phyloP scores from a whole-genome alignment of 805 yeast species.

The Blastobotrys parvus region DNA sequence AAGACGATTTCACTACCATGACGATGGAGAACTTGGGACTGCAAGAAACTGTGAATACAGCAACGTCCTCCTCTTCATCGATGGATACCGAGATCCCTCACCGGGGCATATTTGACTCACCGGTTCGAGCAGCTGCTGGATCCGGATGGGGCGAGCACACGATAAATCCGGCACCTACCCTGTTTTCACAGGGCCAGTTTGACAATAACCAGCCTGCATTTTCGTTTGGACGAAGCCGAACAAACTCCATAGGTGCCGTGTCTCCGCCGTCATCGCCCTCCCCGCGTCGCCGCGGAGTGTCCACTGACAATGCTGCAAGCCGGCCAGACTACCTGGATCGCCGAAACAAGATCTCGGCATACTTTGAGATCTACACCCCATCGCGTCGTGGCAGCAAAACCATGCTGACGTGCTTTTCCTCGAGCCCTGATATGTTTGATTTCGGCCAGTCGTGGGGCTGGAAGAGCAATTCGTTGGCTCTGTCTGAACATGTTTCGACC shows the following conservation, averaged over 20 bases:
- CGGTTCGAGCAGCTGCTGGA: too few species aligned
- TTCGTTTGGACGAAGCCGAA: neutral
- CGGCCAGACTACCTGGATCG: slow-evolving; percentile 35
- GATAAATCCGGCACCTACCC: neutral
- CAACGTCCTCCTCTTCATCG: too few species aligned
- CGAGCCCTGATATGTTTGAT: slow-evolving; percentile 46
- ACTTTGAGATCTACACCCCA: slow-evolving; percentile 48
- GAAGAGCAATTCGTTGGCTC: slow-evolving; percentile 49
- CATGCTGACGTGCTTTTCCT: slow-evolving; percentile 43
- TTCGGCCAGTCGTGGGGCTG: slow-evolving; percentile 56
- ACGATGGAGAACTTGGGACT: neutral
- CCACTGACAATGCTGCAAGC: neutral
- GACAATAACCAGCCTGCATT: too few species aligned
- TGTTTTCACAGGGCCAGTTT: too few species aligned
- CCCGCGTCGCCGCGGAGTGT: neutral
- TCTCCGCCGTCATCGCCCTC: neutral
- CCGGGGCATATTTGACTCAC: too few species aligned
- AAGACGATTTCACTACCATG: neutral
- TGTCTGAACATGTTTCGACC: too few species aligned
- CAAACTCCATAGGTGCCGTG: too few species aligned
- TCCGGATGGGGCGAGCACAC: too few species aligned
- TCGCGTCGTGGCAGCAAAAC: slow-evolving; percentile 36
- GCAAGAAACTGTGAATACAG: too few species aligned
- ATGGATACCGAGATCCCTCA: too few species aligned
- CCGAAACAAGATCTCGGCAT: slow-evolving; percentile 39